These are phyloP conservation scores for Saccharata proteae DNA, from an alignment of 2,329 filamentous ascomycete species.

Conservation along the genomic window DNA sequence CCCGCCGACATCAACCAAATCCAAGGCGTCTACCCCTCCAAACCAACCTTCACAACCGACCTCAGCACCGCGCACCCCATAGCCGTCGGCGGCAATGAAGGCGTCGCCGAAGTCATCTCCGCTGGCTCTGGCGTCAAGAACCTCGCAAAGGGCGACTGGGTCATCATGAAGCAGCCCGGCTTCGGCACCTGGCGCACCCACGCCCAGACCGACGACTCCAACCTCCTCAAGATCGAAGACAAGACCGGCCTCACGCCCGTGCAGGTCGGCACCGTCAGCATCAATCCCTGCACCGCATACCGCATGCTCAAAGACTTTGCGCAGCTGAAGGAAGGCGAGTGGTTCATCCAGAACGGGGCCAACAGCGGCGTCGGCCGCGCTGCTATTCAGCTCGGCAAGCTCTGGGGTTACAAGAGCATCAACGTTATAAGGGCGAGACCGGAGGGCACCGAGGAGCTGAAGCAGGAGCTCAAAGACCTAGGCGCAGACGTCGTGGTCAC, in stretches of 20 bases:
- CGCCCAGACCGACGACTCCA: slow-evolving; percentile 48
- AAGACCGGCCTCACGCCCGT: slow-evolving; percentile 57
- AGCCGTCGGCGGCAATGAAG: slow-evolving; percentile 80
- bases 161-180: slow-evolving; percentile 69
- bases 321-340: slow-evolving; percentile 58
- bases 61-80: slow-evolving; percentile 68
- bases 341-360: slow-evolving; percentile 95
- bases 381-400: slow-evolving; percentile 72
- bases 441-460: slow-evolving; percentile 53
- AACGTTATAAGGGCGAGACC: slow-evolving; percentile 69
- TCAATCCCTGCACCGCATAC: slow-evolving; percentile 93
- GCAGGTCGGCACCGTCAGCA: slow-evolving; percentile 76
- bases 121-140: slow-evolving; percentile 50
- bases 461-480: slow-evolving; percentile 46
- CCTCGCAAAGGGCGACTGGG: slow-evolving; percentile 76
- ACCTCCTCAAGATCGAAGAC: slow-evolving; percentile 57
- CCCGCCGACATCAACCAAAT: slow-evolving; percentile 97
- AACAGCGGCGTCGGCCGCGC: slow-evolving; percentile 88
- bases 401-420: slow-evolving; percentile 85
- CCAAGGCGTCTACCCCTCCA: slow-evolving; percentile 87
- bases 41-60: slow-evolving; percentile 61
- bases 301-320: slow-evolving; percentile 80
- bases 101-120: slow-evolving; percentile 77
- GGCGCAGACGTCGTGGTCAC: slow-evolving; percentile 54
- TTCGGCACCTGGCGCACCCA: slow-evolving; percentile 96